Evolutionary conservation across 106 monocot genomes (phyloP).

Genomic region (Agapanthus africanus): DNA sequence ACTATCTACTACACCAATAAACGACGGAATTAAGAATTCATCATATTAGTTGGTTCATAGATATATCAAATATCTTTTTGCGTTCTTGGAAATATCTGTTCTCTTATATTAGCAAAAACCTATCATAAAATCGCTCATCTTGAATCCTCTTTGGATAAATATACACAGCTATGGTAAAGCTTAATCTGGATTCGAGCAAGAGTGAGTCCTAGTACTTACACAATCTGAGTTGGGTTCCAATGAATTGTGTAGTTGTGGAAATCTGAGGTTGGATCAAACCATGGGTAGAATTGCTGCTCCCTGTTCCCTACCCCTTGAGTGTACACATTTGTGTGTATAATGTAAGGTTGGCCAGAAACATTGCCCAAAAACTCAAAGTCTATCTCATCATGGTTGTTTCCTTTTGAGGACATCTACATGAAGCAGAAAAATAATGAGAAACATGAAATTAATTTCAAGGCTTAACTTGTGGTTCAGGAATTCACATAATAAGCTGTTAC

Average conservation of each 20-base stretch:
- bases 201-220: constrained; percentile 41
- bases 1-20: too few species aligned
- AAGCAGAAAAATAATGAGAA: background rate
- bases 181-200: too few species aligned
- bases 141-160: too few species aligned
- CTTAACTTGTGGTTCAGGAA: too few species aligned
- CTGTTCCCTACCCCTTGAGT: constrained; percentile 43
- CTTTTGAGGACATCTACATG: constrained; percentile 35
- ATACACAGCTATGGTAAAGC: too few species aligned
- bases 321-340: constrained; percentile 61
- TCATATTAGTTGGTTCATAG: too few species aligned
- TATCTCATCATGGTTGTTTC: constrained; percentile 55
- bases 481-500: constrained; percentile 22
- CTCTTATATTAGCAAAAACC: too few species aligned
- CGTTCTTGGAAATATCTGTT: too few species aligned
- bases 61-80: too few species aligned
- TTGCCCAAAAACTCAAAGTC: constrained; percentile 79
- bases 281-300: constrained; percentile 62
- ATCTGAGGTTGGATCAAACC: constrained; percentile 66
- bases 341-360: constrained; percentile 56
- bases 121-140: too few species aligned
- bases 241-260: constrained; percentile 77
- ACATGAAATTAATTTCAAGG: too few species aligned
- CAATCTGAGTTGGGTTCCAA: constrained; percentile 66
- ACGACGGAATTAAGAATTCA: too few species aligned